These are phyloP conservation scores for Paxillus ammoniavirescens DNA, from an alignment of 768 basidiomycete genomes.

Conservation along the genomic window DNA sequence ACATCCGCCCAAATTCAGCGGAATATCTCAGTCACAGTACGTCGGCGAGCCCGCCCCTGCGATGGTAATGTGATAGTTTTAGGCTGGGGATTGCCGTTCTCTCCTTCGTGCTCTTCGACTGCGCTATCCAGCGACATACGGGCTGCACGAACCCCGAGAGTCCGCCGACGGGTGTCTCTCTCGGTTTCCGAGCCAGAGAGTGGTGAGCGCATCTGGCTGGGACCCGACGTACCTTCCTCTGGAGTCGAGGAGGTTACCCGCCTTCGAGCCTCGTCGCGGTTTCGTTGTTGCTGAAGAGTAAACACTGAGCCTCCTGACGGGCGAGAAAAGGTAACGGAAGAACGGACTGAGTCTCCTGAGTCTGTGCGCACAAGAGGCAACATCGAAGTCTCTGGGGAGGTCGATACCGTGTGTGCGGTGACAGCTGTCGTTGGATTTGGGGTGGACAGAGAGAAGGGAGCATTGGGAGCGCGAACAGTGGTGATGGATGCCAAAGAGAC, in stretches of 20 bases:
- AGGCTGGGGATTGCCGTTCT: conserved; percentile 34
- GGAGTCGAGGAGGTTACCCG: conserved; percentile 32
- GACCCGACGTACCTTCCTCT: conserved; percentile 22
- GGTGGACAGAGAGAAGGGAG: conserved; percentile 50
- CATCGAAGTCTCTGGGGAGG: conserved; percentile 34
- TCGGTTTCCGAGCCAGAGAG: conserved; percentile 53
- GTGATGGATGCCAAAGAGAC: conserved; percentile 41
- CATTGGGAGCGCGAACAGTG: conserved; percentile 44
- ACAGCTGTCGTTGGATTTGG: conserved; percentile 66
- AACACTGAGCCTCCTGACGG: conserved; percentile 55
- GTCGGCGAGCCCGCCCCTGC: conserved; percentile 41
- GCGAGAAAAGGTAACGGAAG: conserved; percentile 63
- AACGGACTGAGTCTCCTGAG: conserved; percentile 44
- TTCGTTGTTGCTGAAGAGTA: conserved; percentile 54
- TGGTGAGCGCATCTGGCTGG: conserved; percentile 27
- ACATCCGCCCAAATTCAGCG: conserved; percentile 13
- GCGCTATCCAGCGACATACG: conserved; percentile 47
- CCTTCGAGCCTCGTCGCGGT: conserved; percentile 34
- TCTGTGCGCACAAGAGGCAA: conserved; percentile 42
- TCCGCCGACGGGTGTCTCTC: conserved; percentile 40
- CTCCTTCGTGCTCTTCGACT: conserved; percentile 25
- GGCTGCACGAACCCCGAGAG: conserved; percentile 37
- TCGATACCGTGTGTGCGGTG: conserved; percentile 62
- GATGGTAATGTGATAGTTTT: conserved; percentile 34
- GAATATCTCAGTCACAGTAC: conserved; percentile 53